Conservation (phyloP, 768 basidiomycete genomes). For the Hygrophoropsis aurantiaca region DNA sequence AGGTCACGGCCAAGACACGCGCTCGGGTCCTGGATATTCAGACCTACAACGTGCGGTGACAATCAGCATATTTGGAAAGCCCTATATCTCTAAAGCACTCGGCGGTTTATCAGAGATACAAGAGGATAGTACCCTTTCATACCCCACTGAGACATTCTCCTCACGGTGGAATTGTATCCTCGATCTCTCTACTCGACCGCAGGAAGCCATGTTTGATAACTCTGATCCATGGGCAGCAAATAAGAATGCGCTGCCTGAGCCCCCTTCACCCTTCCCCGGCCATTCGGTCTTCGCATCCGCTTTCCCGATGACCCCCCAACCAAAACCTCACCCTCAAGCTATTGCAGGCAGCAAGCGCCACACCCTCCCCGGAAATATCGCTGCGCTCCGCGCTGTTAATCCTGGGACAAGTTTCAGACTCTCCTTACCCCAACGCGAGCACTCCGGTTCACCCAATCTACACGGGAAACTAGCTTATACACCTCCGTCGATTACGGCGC, state of each 20-base stretch:
- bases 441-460: constrained; percentile 11
- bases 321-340: constrained; percentile 25
- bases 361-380: constrained; percentile 41
- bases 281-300: constrained; percentile 22
- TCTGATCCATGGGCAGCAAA: constrained; percentile 12
- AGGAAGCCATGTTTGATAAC: constrained; percentile 17
- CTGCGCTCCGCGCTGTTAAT: constrained; percentile 29
- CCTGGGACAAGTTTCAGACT: constrained; percentile 17
- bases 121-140: constrained; percentile 27
- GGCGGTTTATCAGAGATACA: constrained; percentile 13
- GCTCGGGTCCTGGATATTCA: constrained; percentile 23
- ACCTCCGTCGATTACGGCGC: constrained; percentile 36
- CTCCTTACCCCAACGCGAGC: constrained; percentile 28
- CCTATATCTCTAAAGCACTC: constrained; percentile 41
- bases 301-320: constrained; percentile 24
- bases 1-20: constrained; percentile 31
- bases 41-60: constrained; percentile 76
- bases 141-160: constrained; percentile 74
- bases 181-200: constrained; percentile 55
- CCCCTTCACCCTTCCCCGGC: constrained; percentile 76
- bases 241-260: constrained; percentile 61
- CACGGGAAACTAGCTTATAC: constrained; percentile 19
- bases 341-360: constrained; percentile 61
- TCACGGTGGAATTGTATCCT: constrained; percentile 91
- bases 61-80: constrained; percentile 77